phyloP scores from a whole-genome alignment of 1,284 basidiomycete genomes.

The Cryptococcus jaspeensis region DNA sequence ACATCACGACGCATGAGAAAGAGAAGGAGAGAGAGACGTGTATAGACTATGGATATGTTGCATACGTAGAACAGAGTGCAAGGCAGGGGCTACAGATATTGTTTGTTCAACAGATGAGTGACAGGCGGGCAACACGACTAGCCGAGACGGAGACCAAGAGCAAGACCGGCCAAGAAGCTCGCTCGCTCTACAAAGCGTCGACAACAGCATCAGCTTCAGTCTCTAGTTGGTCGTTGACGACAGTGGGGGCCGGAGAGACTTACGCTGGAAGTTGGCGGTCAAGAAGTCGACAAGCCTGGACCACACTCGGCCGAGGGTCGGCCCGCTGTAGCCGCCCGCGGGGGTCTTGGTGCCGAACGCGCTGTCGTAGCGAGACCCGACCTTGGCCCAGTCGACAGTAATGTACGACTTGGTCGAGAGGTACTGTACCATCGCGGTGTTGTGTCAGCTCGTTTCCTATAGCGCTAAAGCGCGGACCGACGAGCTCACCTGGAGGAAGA shows the following conservation, averaged over 20 bases:
- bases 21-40: neutral
- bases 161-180: constrained; percentile 56
- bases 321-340: constrained; percentile 58
- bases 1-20: neutral
- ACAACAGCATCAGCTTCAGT: neutral
- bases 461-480: neutral
- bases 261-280: constrained; percentile 84
- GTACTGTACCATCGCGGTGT: constrained; percentile 58
- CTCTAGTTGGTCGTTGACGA: neutral
- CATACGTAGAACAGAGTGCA: neutral
- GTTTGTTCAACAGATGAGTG: too few relatives aligned
- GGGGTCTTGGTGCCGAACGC: constrained; percentile 66
- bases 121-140: constrained; percentile 24
- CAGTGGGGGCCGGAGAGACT: constrained; percentile 19
- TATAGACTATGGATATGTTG: neutral
- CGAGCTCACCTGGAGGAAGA: constrained; percentile 75
- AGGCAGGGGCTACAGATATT: too few relatives aligned
- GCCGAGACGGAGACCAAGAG: constrained; percentile 55
- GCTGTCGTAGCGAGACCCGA: constrained; percentile 64
- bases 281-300: constrained; percentile 77
- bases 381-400: constrained; percentile 73
- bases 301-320: constrained; percentile 67
- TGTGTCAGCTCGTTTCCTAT: neutral
- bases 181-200: constrained; percentile 47
- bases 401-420: constrained; percentile 68